Conservation (phyloP, 2,329 filamentous ascomycete genomes). For the Botrytis aclada region DNA sequence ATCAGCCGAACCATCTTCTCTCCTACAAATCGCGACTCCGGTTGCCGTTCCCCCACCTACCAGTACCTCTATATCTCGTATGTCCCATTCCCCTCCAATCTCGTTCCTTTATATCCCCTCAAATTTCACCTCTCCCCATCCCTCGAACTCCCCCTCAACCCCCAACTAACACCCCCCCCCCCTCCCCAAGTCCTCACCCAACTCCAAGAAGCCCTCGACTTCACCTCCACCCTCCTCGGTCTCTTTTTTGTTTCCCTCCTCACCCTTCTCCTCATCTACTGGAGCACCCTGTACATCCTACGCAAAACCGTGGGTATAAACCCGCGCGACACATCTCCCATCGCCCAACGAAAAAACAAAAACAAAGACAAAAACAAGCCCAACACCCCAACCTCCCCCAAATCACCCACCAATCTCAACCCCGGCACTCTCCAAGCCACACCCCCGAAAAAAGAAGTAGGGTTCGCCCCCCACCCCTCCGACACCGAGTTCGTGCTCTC, state of each 20-base stretch:
- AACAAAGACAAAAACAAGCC: too few species aligned
- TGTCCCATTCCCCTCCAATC: background rate
- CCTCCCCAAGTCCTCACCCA: background rate
- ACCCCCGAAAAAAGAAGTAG: background rate
- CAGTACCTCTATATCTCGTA: background rate
- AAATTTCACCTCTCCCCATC: background rate
- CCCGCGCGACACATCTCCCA: background rate
- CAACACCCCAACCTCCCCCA: background rate
- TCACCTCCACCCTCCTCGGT: slow-evolving; percentile 12
- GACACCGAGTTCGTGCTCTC: background rate
- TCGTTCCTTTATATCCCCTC: too few species aligned
- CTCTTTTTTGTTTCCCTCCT: background rate
- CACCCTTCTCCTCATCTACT: slow-evolving; percentile 11
- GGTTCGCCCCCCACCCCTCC: background rate
- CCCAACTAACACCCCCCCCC: too few species aligned
- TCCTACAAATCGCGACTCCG: background rate
- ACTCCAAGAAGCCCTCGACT: slow-evolving; percentile 15
- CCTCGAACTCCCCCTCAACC: background rate
- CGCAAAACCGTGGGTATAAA: background rate
- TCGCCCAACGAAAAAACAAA: background rate
- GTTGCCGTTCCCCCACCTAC: background rate
- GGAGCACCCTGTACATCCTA: background rate
- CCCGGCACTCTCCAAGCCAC: background rate
- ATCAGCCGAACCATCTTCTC: background rate
- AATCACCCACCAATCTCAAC: too few species aligned